Percentiles rank a stretch among this genome's conserved stretches.
Evolutionary conservation across 352 stramenopile genomes (phyloP).

Genomic region (Pythium apleroticum): DNA sequence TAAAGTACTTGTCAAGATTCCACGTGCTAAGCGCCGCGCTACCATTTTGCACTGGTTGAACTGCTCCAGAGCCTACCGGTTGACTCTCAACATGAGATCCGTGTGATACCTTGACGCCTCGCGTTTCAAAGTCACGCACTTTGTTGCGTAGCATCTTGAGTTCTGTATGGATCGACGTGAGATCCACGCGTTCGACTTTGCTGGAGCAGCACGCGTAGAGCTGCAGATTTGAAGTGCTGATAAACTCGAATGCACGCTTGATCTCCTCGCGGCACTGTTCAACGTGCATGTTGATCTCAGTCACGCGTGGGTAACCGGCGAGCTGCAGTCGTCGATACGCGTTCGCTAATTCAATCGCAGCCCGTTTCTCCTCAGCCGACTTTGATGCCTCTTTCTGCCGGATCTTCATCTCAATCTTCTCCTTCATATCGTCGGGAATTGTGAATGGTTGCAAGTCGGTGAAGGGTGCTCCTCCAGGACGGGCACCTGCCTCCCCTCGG

Average conservation of each 20-base stretch:
- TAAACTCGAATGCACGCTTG: slow-evolving; percentile 65
- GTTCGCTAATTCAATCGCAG: slow-evolving; percentile 49
- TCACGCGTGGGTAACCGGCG: slow-evolving; percentile 55
- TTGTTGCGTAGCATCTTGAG: slow-evolving; percentile 45
- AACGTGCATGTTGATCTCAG: slow-evolving; percentile 56
- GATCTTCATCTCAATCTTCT: slow-evolving; percentile 71
- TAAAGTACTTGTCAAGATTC: slow-evolving; percentile 33
- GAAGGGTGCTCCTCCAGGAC: slow-evolving; percentile 37
- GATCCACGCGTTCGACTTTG: slow-evolving; percentile 58
- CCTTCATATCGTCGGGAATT: slow-evolving; percentile 79
- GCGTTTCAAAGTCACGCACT: slow-evolving; percentile 34
- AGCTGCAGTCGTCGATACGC: slow-evolving; percentile 65
- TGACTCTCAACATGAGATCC: background rate
- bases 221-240: slow-evolving; percentile 62
- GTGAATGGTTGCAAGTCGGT: slow-evolving; percentile 74
- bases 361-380: slow-evolving; percentile 41
- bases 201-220: slow-evolving; percentile 65
- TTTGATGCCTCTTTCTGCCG: slow-evolving; percentile 55
- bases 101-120: background rate
- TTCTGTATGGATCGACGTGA: slow-evolving; percentile 46
- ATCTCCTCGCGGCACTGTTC: slow-evolving; percentile 70
- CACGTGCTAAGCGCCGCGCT: slow-evolving; percentile 2
- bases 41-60: background rate
- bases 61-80: background rate
- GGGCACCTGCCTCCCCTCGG: slow-evolving; percentile 23